Base-by-base conservation (phyloP, 1,284 basidiomycete genomes). In the Bjerkandera adusta region DNA sequence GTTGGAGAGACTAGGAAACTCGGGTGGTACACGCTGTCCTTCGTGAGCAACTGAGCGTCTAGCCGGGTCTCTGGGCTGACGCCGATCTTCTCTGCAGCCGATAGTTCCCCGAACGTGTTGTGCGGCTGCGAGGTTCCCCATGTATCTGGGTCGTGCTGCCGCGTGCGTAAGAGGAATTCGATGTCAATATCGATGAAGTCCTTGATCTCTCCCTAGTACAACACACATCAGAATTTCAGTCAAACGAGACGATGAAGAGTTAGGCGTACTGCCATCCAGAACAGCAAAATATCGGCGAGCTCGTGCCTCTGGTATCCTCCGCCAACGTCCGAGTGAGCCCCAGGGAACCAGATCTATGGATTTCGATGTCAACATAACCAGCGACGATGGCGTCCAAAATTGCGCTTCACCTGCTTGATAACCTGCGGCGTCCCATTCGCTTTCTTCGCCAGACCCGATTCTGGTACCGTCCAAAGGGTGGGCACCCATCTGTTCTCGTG, bases 401-500 rank as follows among this genome's bases (percentile, higher is more conserved):
- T 15, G 13, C 10, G 13, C 20, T 15, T n/a, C 21, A 38, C 36
- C 20, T 38, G 36, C 20, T 38, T 38, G 36, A 38, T 13, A 12
- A 38, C 36, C 20, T 38, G 36, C 20, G 16, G 16, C 16, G n/a
- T 10, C 8, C 36, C 36, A 24, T 12, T 15, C n/a, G 16, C 16
- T 11, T 12, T 13, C 18, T 20, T 11, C 8, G 21, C n/a, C 12
- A 44, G n/a, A 7, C 42, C 42, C n/a, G 18, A n/a, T 11, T n/a
- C n/a, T 12, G 42, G 42, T 20, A 33, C 32, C 11, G 32, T 34
- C 60, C 60, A 64, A 5, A 62, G 49, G 1, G 62, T 64, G 10
- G 57, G 57, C 18, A 58, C 42, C 46, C 62, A 63, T 15, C 62
- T 39, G 40, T 63, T 62, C 38, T 64, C 62, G 3, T 64, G 62